phyloP scores from a whole-genome alignment of 2,329 filamentous ascomycete species.

The Fusarium cicatricum region DNA sequence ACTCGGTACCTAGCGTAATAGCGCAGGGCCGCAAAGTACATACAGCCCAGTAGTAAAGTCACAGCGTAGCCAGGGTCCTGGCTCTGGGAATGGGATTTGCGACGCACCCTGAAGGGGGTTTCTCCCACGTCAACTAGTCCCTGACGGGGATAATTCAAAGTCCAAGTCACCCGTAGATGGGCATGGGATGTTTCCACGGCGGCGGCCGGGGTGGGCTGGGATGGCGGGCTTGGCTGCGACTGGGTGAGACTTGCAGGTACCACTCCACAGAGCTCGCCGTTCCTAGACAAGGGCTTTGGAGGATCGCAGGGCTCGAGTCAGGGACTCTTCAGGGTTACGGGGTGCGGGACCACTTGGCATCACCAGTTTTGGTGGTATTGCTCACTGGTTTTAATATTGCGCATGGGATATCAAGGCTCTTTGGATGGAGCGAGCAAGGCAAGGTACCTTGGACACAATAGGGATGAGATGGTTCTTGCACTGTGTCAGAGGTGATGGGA shows the following conservation, averaged over 20 bases:
- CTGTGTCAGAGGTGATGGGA: no score
- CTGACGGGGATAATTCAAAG: conserved; percentile 25
- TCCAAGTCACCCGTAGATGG: conserved; percentile 17
- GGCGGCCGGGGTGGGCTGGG: conserved; percentile 30
- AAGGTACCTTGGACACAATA: no score
- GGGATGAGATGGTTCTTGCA: no score
- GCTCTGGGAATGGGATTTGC: conserved; percentile 32
- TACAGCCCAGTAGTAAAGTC: no score
- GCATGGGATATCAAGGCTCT: conserved; percentile 13
- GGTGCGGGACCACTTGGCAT: conserved; percentile 22
- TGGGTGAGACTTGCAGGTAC: conserved; percentile 24
- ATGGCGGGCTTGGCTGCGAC: conserved; percentile 23
- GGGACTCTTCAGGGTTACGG: conserved; percentile 32
- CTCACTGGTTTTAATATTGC: conserved; percentile 35
- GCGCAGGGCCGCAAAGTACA: conserved; percentile 9
- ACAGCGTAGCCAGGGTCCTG: conserved; percentile 7
- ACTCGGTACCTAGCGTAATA: not conserved
- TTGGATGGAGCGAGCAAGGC: not conserved
- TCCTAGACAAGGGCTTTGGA: conserved; percentile 35
- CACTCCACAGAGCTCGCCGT: conserved; percentile 38
- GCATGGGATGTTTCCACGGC: conserved; percentile 37
- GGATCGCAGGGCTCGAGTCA: conserved; percentile 40
- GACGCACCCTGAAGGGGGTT: conserved; percentile 23
- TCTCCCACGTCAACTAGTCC: conserved; percentile 14
- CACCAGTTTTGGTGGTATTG: conserved; percentile 38